Conservation (phyloP, 2,329 filamentous ascomycete species). For the Elsinoe ampelina region DNA sequence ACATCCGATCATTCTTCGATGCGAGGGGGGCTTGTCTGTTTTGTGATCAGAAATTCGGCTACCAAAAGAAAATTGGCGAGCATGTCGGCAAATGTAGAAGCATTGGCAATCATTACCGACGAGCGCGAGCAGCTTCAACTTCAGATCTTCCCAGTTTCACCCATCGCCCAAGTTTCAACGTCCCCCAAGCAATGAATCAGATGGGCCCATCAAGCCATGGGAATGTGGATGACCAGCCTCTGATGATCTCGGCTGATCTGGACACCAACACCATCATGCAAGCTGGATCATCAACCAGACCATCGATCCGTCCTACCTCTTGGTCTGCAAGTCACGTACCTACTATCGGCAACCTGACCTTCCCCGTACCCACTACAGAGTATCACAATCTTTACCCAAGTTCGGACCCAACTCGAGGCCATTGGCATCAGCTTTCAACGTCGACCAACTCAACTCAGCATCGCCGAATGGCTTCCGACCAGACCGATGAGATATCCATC, state of each 20-base stretch:
- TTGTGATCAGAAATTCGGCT: neutral
- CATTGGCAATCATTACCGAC: neutral
- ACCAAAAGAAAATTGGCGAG: neutral
- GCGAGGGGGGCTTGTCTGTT: neutral
- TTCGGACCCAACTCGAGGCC: neutral
- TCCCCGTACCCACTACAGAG: neutral
- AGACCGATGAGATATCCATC: neutral
- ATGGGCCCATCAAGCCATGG: too few relatives aligned
- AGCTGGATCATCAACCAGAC: neutral
- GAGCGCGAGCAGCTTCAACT: neutral
- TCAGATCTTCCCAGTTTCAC: neutral
- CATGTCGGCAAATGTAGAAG: conserved; percentile 2
- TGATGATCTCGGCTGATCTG: too few relatives aligned
- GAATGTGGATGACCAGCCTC: too few relatives aligned
- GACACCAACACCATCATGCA: neutral
- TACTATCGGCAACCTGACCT: neutral
- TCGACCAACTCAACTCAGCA: neutral
- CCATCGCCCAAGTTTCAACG: neutral
- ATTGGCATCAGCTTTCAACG: neutral
- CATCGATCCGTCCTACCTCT: neutral
- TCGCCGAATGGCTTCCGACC: neutral
- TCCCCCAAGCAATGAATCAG: too few relatives aligned
- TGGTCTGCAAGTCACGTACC: neutral
- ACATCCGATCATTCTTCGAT: neutral
- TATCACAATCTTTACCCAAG: neutral